Percentiles rank a stretch among this genome's conserved stretches.
Evolutionary conservation across 164 flowering plant species (phyloP).

Genomic region (Amborella trichopoda): DNA sequence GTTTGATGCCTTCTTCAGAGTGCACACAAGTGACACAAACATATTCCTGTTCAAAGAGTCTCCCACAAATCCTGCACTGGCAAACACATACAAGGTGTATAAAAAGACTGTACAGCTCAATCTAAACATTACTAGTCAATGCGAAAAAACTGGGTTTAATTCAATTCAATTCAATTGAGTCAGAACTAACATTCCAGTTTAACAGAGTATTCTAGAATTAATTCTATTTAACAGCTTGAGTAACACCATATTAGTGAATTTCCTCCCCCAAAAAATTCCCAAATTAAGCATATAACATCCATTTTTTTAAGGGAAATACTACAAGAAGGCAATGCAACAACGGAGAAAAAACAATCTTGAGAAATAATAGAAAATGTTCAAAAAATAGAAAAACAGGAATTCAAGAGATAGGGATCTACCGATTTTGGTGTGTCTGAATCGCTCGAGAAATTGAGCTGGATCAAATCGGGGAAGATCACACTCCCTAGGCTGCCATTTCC

Average conservation of each 20-base stretch:
- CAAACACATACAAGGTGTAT: constrained; percentile 12
- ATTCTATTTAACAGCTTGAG: too few relatives aligned
- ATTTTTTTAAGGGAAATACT: too few relatives aligned
- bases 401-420: constrained; percentile 39
- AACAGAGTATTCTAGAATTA: too few relatives aligned
- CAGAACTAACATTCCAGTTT: too few relatives aligned
- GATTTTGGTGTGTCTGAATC: constrained; percentile 43
- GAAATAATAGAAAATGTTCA: too few relatives aligned
- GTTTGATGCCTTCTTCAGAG: constrained; percentile 41
- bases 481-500: constrained; percentile 71
- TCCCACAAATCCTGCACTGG: constrained; percentile 95
- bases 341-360: background rate
- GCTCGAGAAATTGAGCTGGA: constrained; percentile 49
- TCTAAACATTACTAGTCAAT: too few relatives aligned
- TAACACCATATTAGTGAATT: too few relatives aligned
- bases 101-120: too few relatives aligned
- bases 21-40: constrained; percentile 91
- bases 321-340: background rate
- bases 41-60: constrained; percentile 94
- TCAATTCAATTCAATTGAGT: too few relatives aligned
- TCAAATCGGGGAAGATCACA: constrained; percentile 67
- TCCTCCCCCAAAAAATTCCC: too few relatives aligned
- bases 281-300: too few relatives aligned
- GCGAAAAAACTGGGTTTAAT: too few relatives aligned
- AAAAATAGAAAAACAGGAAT: background rate